Evolutionary conservation across 2,329 filamentous ascomycete species (phyloP).

Genomic region (Fusarium gaditjirri): DNA sequence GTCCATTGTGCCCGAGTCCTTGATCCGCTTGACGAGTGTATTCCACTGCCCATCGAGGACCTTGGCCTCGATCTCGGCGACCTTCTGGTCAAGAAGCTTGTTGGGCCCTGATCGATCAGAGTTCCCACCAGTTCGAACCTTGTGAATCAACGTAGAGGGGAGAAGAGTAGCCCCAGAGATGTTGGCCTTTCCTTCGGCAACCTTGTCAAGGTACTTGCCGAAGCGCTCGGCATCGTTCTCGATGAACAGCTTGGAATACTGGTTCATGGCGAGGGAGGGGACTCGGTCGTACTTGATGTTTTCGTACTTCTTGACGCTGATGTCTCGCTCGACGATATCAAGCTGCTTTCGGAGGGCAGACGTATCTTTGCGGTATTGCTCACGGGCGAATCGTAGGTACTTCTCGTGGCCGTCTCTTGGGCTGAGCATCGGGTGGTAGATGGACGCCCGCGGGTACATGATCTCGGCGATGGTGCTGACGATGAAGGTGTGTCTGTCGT

Average conservation of each 20-base stretch:
- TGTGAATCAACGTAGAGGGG: constrained; percentile 60
- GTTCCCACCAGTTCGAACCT: background rate
- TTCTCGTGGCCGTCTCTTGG: constrained; percentile 55
- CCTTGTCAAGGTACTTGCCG: constrained; percentile 58
- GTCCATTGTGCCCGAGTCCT: constrained; percentile 63
- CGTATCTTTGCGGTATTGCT: constrained; percentile 62
- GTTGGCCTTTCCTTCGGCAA: constrained; percentile 57
- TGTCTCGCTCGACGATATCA: constrained; percentile 63
- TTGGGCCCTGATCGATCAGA: background rate
- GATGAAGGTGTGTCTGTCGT: constrained; percentile 68
- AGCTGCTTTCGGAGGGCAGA: constrained; percentile 64
- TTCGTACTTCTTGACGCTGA: constrained; percentile 57
- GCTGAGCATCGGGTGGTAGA: constrained; percentile 45
- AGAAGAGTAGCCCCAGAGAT: constrained; percentile 68
- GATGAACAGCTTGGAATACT: constrained; percentile 60
- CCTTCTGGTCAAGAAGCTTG: constrained; percentile 45
- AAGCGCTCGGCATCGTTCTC: constrained; percentile 63
- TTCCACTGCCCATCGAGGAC: constrained; percentile 65
- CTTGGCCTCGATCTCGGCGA: constrained; percentile 48
- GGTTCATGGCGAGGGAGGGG: constrained; percentile 67
- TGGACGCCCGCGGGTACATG: constrained; percentile 53
- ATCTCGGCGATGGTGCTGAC: constrained; percentile 67
- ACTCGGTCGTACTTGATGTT: constrained; percentile 68
- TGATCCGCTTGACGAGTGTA: constrained; percentile 65
- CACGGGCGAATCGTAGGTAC: constrained; percentile 65